Evolutionary conservation across 2,329 filamentous ascomycete species (phyloP).

Genomic region (Aureobasidium leucospermi): DNA sequence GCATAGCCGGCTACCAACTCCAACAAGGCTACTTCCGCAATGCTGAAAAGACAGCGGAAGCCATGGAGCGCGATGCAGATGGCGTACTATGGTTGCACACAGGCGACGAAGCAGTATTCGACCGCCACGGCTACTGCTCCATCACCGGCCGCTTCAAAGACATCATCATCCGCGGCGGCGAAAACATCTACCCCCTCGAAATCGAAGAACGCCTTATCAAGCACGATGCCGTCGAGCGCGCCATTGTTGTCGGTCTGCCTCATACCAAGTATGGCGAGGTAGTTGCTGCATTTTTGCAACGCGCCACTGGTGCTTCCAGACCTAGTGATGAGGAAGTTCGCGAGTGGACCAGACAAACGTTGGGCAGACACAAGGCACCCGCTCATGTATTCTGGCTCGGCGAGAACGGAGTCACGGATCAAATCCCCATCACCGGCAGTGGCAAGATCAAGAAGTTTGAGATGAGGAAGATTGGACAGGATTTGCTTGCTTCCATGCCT

Average conservation of each 20-base stretch:
- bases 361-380: constrained; percentile 48
- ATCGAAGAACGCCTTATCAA: constrained; percentile 26
- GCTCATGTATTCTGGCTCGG: constrained; percentile 72
- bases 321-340: constrained; percentile 29
- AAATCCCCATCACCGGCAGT: constrained; percentile 36
- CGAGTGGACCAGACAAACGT: constrained; percentile 30
- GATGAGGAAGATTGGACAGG: constrained; percentile 20
- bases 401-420: constrained; percentile 30
- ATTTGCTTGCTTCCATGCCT: constrained; percentile 8
- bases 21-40: constrained; percentile 61
- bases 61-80: constrained; percentile 59
- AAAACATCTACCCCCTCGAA: constrained; percentile 50
- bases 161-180: constrained; percentile 47
- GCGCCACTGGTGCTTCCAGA: constrained; percentile 22
- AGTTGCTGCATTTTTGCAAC: constrained; percentile 28
- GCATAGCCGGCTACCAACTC: constrained; percentile 70
- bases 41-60: constrained; percentile 65
- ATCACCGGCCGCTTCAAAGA: constrained; percentile 27
- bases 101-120: constrained; percentile 49
- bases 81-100: constrained; percentile 57
- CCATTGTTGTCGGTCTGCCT: constrained; percentile 25
- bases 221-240: constrained; percentile 22
- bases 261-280: constrained; percentile 26
- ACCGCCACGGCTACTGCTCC: constrained; percentile 36
- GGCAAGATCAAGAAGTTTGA: constrained; percentile 40